phyloP scores from a whole-genome alignment of 148 eudicot species.

The Salicornia ramosissima region DNA sequence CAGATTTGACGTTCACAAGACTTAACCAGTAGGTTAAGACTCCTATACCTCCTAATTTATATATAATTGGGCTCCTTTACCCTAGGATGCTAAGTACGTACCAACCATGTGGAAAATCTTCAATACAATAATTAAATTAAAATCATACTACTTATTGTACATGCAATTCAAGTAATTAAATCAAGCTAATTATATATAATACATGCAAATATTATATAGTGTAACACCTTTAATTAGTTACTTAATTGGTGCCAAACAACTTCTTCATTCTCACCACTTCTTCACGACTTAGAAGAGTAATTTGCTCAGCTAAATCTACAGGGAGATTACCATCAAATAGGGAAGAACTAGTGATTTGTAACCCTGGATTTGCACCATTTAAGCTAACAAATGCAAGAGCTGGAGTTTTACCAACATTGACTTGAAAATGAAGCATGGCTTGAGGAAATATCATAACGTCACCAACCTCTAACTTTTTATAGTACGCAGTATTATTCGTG shows the following conservation, averaged over 20 bases:
- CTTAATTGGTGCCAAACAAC: constrained; percentile 1
- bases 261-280: constrained; percentile 7
- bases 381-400: constrained; percentile 9
- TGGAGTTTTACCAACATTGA: constrained; percentile 8
- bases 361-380: constrained; percentile 3
- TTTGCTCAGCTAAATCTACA: neutral
- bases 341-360: constrained; percentile 8
- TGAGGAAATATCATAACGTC: neutral
- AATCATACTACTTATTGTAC: too few relatives aligned
- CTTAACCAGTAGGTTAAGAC: too few relatives aligned
- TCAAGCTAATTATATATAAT: too few relatives aligned
- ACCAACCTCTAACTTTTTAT: constrained; percentile 1
- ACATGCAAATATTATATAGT: too few relatives aligned
- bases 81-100: too few relatives aligned
- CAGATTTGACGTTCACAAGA: too few relatives aligned
- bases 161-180: too few relatives aligned
- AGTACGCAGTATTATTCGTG: constrained; percentile 10
- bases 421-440: constrained; percentile 10
- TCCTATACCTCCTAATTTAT: too few relatives aligned
- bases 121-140: too few relatives aligned
- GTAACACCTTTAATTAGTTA: neutral
- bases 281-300: constrained; percentile 5
- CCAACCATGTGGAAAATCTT: too few relatives aligned
- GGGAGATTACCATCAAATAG: constrained; percentile 2
- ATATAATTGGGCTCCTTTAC: too few relatives aligned